Base-by-base conservation (phyloP, 352 stramenopile genomes). In the Plasmopara viticola region DNA sequence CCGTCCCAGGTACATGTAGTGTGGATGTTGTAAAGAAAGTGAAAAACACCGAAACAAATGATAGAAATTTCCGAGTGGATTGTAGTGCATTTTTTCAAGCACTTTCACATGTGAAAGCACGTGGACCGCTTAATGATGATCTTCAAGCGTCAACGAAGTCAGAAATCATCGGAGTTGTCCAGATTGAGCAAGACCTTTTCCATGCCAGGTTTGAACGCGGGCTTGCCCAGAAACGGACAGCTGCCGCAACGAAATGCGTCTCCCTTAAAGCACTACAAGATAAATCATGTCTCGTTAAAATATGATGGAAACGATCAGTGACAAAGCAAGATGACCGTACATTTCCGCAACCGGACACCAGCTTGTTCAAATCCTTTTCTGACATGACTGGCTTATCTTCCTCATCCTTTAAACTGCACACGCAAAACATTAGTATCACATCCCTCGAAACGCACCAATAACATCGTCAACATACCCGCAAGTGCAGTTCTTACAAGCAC, bases 171-270 rank as follows among this genome's bases (percentile, higher is more conserved):
- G 9, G 71, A 63, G 60, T 82, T 65, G 55, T 91, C 78, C 8
- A 92, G 65, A 68, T 90, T 89, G 42, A 92, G 67, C 54, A 92
- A 47, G 49, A 92, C 77, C 57, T 90, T 87, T 55, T 89, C 82
- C 82, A 92, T 90, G 46, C 82, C 82, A 8, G 94, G 77, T 68
- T 98, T 98, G 66, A 98, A 99, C 2, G 92, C 94, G 17, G 96
- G 96, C 62, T 95, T 96, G 46, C 95, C 96, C 31, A 98, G 70
- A 75, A 97, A 98, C 28, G 96, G 96, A 72, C 96, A 99, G 49
- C 77, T 87, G 8, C 90, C 95, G 64, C 96, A 99, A 38, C 96
- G 91, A 74, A 98, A 99, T 20, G 96, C 96, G 68, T 99, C 96
- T 44, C 96, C 96, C 69, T 98, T 97, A 65, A 68, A 93, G 70